Evolutionary conservation across 805 yeast genomes (phyloP), one percentile per base, ranked within the genome.

Genomic region (Sugiyamaella americana): DNA sequence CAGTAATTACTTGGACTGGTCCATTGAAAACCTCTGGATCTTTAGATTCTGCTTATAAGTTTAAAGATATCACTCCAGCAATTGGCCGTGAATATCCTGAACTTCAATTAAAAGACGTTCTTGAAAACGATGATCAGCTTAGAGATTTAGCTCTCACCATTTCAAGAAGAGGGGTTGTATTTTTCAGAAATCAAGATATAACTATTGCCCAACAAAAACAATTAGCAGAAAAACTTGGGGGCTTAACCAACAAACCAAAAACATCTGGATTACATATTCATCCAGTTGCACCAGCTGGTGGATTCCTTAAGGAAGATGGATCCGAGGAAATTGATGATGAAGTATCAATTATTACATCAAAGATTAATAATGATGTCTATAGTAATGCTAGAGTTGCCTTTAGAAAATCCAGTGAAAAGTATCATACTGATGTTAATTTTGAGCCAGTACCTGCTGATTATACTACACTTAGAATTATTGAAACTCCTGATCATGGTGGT

Each of bases 361-460:
- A 35, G 37, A 10, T 35, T 11, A 35, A 35, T 21, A 35, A 35
- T 30, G 50, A 52, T 37, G 29, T 47, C 38, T 51, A 45, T 24
- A 50, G 42, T 39, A 40, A 51, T 21, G 39, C 36, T 13, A 55
- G 24, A 26, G 38, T 41, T 41, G 59, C 57, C 41, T 56, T 63
- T 26, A 64, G 62, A 10, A 26, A 26, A 26, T 26, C 32, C 11
- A 26, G 32, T 26, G 32, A 26, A 26, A 26, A 26, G 32, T 84
- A 87, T 85, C 94, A 85, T 64, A 73, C 85, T 4, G 94, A 85
- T 62, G 82, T 82, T 36, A 76, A 87, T 19, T 85, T 82, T 61
- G 93, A 84, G 63, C 73, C 73, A 44, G 86, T 81, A 60, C 84
- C 91, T 6, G 82, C 91, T 4, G 84, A 84, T 18, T 70, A 76